phyloP scores from a whole-genome alignment of 139 green algal species.

The Coelastrella sp. region DNA sequence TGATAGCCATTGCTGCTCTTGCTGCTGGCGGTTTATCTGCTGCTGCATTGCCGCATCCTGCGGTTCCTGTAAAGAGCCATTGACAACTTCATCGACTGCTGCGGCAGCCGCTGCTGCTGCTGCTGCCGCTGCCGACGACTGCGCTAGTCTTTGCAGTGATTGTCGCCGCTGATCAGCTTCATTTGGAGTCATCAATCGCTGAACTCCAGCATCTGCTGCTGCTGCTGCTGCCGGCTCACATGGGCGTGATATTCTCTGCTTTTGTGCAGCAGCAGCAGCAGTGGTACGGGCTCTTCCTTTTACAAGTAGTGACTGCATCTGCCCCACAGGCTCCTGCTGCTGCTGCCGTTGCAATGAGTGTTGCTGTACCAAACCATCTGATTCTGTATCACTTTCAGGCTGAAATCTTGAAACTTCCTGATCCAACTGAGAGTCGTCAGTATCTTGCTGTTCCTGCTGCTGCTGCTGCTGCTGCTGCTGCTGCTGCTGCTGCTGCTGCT shows the following conservation, averaged over 20 bases:
- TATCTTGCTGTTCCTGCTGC: slow-evolving; percentile 11
- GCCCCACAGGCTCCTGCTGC: neutral
- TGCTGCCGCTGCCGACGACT: neutral
- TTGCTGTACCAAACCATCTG: neutral
- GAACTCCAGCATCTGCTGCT: neutral
- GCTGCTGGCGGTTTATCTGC: neutral
- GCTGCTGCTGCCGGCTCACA: neutral
- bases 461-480: slow-evolving; percentile 32
- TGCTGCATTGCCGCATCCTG: too few species aligned
- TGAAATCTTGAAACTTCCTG: too few species aligned
- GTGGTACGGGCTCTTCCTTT: neutral
- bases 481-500: neutral
- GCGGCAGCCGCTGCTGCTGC: slow-evolving; percentile 3
- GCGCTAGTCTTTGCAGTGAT: neutral
- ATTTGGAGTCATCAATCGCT: too few species aligned
- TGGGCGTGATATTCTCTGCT: too few species aligned
- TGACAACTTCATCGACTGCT: too few species aligned
- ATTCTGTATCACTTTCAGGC: neutral
- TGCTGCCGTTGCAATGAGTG: neutral
- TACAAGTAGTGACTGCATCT: neutral
- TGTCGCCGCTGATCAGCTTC: too few species aligned
- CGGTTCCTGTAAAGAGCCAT: too few species aligned
- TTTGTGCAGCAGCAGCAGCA: neutral
- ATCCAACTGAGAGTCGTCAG: too few species aligned
- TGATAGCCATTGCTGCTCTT: neutral